Evolutionary conservation across 1,284 basidiomycete genomes (phyloP), one percentile per base, ranked within the genome.

Genomic region (Sanghuangporus weigelae): DNA sequence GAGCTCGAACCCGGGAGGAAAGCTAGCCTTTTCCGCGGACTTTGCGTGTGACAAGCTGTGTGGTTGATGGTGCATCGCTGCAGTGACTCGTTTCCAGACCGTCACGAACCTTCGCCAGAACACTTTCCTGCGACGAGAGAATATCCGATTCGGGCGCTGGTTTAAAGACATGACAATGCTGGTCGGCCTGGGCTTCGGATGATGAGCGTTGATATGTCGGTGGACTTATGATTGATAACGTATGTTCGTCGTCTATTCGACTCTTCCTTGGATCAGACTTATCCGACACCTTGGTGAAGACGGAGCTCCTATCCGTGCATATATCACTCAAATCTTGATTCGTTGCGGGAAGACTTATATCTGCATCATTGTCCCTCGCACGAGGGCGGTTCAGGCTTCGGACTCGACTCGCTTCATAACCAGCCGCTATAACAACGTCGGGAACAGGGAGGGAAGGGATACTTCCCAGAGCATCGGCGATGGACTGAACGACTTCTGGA

Each of bases 11-110:
- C 56, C 60, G 23, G 39, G n/a, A 23, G 64, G 64, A 7, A 65
- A 26, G 19, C 53, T 26, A 11, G 51, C 35, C 5, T 36, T 19
- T 7, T 14, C 11, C 23, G 35, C 23, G 26, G 26, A 44, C 19
- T 60, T 60, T n/a, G 42, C 57, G 31, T 46, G 14, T 5, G 26
- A 35, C 10, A 14, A 36, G 19, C 50, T 16, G 31, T 57, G 55
- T 21, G 16, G 44, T 19, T 14, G 11, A 46, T 46, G 8, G 44
- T 60, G 60, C 21, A 59, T 21, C 10, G 11, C 21, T 7, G 40
- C 35, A 21, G 60, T 65, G 11, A 59, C 50, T 11, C 56, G 48
- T 53, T 65, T 65, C 64, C 64, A 65, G n/a, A 39, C 39, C 23
- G 59, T 19, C 7, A 62, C 63, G 23, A 62, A 53, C 14, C 56